phyloP scores from a whole-genome alignment of 345 rosid genomes.

The Murraya koenigii region DNA sequence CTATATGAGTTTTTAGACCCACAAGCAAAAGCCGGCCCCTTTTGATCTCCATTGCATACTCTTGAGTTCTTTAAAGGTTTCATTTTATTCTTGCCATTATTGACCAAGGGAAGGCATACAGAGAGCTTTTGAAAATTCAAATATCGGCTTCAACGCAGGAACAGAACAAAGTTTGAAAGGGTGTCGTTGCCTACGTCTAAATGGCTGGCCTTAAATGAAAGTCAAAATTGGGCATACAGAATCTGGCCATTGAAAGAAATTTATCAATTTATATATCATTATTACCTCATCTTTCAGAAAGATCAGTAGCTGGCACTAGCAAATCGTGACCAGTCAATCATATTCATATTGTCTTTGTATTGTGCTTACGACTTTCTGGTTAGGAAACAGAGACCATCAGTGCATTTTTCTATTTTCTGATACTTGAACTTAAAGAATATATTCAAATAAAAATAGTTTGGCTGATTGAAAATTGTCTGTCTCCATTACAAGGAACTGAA shows the following conservation, averaged over 20 bases:
- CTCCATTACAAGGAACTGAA: not conserved
- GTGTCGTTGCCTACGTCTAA: not conserved
- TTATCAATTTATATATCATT: not conserved
- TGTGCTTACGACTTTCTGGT: not conserved
- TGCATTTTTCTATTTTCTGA: too few relatives aligned
- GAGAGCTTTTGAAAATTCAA: not conserved
- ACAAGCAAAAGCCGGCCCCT: conserved; percentile 7
- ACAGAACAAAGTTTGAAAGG: not conserved
- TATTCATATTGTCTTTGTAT: not conserved
- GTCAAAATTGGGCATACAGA: not conserved
- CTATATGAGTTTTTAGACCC: conserved; percentile 20
- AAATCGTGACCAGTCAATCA: not conserved
- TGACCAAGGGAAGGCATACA: not conserved
- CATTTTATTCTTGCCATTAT: not conserved
- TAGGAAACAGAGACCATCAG: not conserved
- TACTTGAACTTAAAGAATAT: too few relatives aligned
- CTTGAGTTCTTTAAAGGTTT: conserved; percentile 13
- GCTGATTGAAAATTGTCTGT: too few relatives aligned
- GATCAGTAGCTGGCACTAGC: not conserved
- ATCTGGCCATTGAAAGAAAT: not conserved
- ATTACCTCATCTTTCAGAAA: not conserved
- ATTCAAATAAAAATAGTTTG: too few relatives aligned
- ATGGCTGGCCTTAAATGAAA: not conserved
- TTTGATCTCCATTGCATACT: not conserved
- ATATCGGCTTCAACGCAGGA: not conserved